phyloP scores from a whole-genome alignment of 2,329 filamentous ascomycete genomes.

The Aspergillus hiratsukae region DNA sequence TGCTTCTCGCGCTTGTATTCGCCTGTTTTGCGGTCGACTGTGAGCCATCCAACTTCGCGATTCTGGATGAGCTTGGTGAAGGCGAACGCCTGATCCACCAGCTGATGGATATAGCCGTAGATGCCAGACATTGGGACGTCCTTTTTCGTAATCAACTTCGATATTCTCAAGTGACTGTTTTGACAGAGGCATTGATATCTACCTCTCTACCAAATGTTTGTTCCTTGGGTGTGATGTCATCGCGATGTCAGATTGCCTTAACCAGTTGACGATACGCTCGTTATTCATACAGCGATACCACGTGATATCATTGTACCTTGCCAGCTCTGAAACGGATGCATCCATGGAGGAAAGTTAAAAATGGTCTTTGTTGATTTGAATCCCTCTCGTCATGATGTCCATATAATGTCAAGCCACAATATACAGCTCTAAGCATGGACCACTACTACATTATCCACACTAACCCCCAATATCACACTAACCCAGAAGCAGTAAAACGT shows the following conservation, averaged over 20 bases:
- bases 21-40: slow-evolving; percentile 31
- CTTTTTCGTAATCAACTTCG: background rate
- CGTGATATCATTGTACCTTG: background rate
- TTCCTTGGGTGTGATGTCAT: background rate
- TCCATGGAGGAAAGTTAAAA: background rate
- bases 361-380: background rate
- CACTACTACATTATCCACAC: background rate
- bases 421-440: background rate
- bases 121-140: background rate
- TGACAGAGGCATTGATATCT: background rate
- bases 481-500: background rate
- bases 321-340: background rate
- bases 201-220: too few relatives aligned
- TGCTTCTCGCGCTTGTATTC: slow-evolving; percentile 37
- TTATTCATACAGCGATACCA: background rate
- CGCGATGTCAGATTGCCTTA: background rate
- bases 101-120: background rate
- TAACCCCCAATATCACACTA: background rate
- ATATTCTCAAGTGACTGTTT: background rate
- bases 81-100: background rate
- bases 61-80: slow-evolving; percentile 17
- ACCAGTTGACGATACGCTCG: background rate
- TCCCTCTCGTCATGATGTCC: background rate
- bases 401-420: too few relatives aligned
- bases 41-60: slow-evolving; percentile 29